A percentile compares a stretch with the other conserved stretches of the same genome.
phyloP scores from a whole-genome alignment of 805 yeast species.

The Starmerella potacharoeniae region DNA sequence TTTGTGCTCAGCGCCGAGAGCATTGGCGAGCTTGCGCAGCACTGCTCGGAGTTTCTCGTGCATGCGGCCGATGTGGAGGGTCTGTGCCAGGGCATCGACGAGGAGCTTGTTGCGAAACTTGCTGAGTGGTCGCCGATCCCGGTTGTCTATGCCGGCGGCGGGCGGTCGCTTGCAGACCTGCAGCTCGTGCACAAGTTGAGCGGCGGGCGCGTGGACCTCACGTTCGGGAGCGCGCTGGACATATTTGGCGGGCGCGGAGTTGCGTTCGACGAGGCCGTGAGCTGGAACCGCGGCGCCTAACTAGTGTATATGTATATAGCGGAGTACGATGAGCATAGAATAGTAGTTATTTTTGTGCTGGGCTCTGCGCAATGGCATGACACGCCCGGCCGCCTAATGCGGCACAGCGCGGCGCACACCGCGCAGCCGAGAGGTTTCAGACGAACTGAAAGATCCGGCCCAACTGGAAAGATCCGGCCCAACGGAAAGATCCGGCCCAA shows the following conservation, averaged over 20 bases:
- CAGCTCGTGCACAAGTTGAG: slow-evolving; percentile 55
- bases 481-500: too few species aligned
- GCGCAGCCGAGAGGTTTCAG: too few species aligned
- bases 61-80: slow-evolving; percentile 99
- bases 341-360: too few species aligned
- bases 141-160: slow-evolving; percentile 96
- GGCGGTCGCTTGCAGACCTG: slow-evolving; percentile 60
- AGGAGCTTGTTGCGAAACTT: slow-evolving; percentile 54
- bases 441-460: too few species aligned
- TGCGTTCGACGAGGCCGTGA: slow-evolving; percentile 58
- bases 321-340: too few species aligned
- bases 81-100: slow-evolving; percentile 83
- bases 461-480: too few species aligned
- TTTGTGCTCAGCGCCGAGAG: slow-evolving; percentile 44
- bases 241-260: slow-evolving; percentile 87
- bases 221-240: slow-evolving; percentile 87
- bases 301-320: slow-evolving; percentile 7
- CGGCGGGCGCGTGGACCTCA: slow-evolving; percentile 74
- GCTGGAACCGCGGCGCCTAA: slow-evolving; percentile 49
- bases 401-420: too few species aligned
- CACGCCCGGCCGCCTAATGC: too few species aligned
- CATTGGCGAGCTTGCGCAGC: slow-evolving; percentile 42
- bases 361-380: too few species aligned
- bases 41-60: slow-evolving; percentile 77
- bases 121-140: slow-evolving; percentile 72